These are phyloP conservation scores for Aspergillus spinulosporus DNA, from an alignment of 2,329 filamentous ascomycete species.

Conservation along the genomic window DNA sequence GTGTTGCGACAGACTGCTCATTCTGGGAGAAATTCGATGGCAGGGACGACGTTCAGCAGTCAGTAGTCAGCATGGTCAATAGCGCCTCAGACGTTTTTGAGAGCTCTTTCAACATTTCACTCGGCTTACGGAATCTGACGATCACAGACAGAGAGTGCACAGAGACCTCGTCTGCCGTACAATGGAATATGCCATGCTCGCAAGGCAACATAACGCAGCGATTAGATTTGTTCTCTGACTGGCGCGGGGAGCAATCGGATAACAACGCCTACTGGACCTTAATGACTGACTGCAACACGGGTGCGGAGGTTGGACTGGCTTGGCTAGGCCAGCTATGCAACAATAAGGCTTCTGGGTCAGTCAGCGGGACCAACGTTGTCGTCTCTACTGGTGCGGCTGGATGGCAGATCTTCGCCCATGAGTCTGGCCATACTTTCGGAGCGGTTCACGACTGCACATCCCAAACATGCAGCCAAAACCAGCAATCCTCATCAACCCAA, in stretches of 20 bases:
- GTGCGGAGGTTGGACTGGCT: slow-evolving; percentile 81
- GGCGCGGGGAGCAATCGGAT: slow-evolving; percentile 77
- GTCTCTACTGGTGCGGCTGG: slow-evolving; percentile 77
- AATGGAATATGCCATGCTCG: slow-evolving; percentile 79
- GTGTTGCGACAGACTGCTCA: slow-evolving; percentile 88
- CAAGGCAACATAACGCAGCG: slow-evolving; percentile 66
- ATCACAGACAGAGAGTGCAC: slow-evolving; percentile 76
- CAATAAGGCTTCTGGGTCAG: slow-evolving; percentile 63
- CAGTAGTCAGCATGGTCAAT: slow-evolving; percentile 83
- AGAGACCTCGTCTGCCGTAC: slow-evolving; percentile 63
- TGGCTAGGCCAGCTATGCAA: slow-evolving; percentile 89
- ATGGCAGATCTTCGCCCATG: slow-evolving; percentile 96
- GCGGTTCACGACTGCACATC: slow-evolving; percentile 89
- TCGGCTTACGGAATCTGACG: slow-evolving; percentile 83
- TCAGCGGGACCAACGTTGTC: slow-evolving; percentile 86
- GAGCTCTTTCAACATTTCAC: slow-evolving; percentile 87
- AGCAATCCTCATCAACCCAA: slow-evolving; percentile 54
- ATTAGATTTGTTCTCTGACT: slow-evolving; percentile 82
- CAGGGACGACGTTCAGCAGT: slow-evolving; percentile 63
- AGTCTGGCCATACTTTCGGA: slow-evolving; percentile 91
- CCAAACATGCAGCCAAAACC: slow-evolving; percentile 64
- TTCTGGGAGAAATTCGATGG: slow-evolving; percentile 74
- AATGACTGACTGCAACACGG: slow-evolving; percentile 77
- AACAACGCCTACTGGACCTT: slow-evolving; percentile 92
- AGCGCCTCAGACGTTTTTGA: slow-evolving; percentile 86